phyloP scores from a whole-genome alignment of 2,329 filamentous ascomycete genomes.

The Parasarocladium wereldwijsianum region DNA sequence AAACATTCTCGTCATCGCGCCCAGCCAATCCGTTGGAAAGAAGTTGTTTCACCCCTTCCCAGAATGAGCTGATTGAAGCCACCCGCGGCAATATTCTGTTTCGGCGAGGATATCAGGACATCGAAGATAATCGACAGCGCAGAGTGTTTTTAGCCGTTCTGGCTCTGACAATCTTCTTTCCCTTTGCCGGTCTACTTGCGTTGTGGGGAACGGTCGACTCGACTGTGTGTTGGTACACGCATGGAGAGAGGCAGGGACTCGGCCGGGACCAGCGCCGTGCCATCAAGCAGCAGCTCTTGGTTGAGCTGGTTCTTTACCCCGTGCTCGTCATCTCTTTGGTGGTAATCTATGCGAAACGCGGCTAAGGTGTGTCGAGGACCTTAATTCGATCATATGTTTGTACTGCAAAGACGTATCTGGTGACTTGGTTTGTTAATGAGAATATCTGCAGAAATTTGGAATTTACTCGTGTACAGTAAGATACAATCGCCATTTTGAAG shows the following conservation, averaged over 20 bases:
- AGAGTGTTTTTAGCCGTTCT: slow-evolving; percentile 24
- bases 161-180: slow-evolving; percentile 24
- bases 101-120: slow-evolving; percentile 12
- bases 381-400: too few relatives aligned
- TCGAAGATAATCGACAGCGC: slow-evolving; percentile 16
- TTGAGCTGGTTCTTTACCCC: slow-evolving; percentile 18
- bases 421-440: too few relatives aligned
- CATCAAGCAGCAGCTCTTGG: slow-evolving; percentile 22
- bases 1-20: slow-evolving; percentile 1
- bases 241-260: slow-evolving; percentile 26
- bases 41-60: slow-evolving; percentile 14
- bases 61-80: slow-evolving; percentile 16
- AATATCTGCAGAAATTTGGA: too few relatives aligned
- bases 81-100: slow-evolving; percentile 16
- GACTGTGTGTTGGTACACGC: slow-evolving; percentile 32
- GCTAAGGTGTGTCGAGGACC: slow-evolving; percentile 3
- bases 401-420: too few relatives aligned
- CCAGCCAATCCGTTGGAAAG: slow-evolving; percentile 3
- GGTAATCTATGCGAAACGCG: slow-evolving; percentile 15
- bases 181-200: slow-evolving; percentile 29
- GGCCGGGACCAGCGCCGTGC: slow-evolving; percentile 16
- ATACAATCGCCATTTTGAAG: too few relatives aligned
- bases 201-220: slow-evolving; percentile 28
- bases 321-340: slow-evolving; percentile 16
- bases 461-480: too few relatives aligned